Percentiles rank a stretch among this genome's conserved stretches.
phyloP scores from a whole-genome alignment of 208 protist genomes.

The Dictyostelium gargantuum region DNA sequence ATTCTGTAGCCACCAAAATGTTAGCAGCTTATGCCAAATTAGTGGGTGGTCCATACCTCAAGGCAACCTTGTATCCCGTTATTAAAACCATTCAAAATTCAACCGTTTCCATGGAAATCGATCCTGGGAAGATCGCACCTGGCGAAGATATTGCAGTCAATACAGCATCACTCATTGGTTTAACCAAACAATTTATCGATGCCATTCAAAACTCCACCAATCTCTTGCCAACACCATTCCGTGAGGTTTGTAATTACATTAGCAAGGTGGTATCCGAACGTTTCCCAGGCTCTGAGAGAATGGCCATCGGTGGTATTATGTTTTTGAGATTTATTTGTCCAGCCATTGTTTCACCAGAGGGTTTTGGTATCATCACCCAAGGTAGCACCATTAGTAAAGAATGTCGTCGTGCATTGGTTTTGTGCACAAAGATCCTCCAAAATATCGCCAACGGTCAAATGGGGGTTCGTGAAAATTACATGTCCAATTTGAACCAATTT shows the following conservation, averaged over 20 bases:
- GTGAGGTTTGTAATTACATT: slow-evolving; percentile 63
- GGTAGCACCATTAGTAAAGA: neutral
- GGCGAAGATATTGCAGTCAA: slow-evolving; percentile 17
- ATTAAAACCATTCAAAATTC: neutral
- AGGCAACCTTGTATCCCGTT: neutral
- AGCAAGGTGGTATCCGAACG: slow-evolving; percentile 35
- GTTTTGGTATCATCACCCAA: slow-evolving; percentile 34
- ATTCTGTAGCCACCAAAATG: slow-evolving; percentile 77
- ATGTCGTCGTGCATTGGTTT: slow-evolving; percentile 66
- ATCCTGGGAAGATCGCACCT: neutral
- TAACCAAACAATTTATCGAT: slow-evolving; percentile 53
- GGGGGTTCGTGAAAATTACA: slow-evolving; percentile 75
- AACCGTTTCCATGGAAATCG: slow-evolving; percentile 23
- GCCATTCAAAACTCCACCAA: slow-evolving; percentile 48
- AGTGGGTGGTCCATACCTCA: slow-evolving; percentile 69
- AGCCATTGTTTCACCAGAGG: slow-evolving; percentile 72
- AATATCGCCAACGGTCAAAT: slow-evolving; percentile 76
- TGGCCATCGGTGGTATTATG: slow-evolving; percentile 74
- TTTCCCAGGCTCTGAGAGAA: slow-evolving; percentile 67
- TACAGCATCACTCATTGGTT: slow-evolving; percentile 3
- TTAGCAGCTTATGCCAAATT: slow-evolving; percentile 73
- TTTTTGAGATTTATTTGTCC: slow-evolving; percentile 81
- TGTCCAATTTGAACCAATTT: slow-evolving; percentile 71
- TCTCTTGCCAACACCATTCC: neutral
- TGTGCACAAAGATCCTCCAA: slow-evolving; percentile 79